phyloP scores from a whole-genome alignment of 495 filamentous ascomycete species.

The Neurospora intermedia region DNA sequence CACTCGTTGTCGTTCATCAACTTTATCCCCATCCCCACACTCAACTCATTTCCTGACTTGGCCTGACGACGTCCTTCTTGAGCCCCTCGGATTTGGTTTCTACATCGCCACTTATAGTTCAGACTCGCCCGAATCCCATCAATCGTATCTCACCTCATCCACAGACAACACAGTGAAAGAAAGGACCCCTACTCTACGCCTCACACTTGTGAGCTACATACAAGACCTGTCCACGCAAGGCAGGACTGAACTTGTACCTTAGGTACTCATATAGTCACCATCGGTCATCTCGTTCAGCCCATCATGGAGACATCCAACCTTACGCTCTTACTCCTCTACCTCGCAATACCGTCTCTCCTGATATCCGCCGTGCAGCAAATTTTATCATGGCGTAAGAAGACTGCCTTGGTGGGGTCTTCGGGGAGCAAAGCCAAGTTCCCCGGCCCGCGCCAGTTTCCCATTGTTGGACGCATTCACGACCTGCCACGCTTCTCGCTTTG shows the following conservation, averaged over 20 bases:
- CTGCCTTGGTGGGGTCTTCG: not conserved
- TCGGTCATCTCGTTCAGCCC: not conserved
- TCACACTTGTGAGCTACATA: not conserved
- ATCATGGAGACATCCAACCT: conserved; percentile 17
- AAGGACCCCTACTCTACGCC: not conserved
- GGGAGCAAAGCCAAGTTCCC: conserved; percentile 18
- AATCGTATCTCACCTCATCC: not conserved
- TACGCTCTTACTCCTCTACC: conserved; percentile 28
- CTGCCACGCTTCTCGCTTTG: conserved; percentile 38
- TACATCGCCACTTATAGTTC: not conserved
- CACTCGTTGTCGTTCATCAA: not conserved
- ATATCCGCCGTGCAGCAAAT: conserved; percentile 30
- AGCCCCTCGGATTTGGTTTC: not conserved
- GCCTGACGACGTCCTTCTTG: not conserved
- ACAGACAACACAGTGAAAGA: not conserved
- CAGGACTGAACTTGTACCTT: not conserved
- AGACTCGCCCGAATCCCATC: not conserved
- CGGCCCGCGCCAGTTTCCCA: conserved; percentile 34
- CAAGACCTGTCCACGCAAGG: not conserved
- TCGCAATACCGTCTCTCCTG: conserved; percentile 34
- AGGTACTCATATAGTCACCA: not conserved
- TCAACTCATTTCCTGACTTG: not conserved
- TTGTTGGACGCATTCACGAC: conserved; percentile 42
- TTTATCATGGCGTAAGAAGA: conserved; percentile 26
- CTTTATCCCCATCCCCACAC: not conserved